Conservation (phyloP, 805 yeast species). For the Candida vartiovaarae region DNA sequence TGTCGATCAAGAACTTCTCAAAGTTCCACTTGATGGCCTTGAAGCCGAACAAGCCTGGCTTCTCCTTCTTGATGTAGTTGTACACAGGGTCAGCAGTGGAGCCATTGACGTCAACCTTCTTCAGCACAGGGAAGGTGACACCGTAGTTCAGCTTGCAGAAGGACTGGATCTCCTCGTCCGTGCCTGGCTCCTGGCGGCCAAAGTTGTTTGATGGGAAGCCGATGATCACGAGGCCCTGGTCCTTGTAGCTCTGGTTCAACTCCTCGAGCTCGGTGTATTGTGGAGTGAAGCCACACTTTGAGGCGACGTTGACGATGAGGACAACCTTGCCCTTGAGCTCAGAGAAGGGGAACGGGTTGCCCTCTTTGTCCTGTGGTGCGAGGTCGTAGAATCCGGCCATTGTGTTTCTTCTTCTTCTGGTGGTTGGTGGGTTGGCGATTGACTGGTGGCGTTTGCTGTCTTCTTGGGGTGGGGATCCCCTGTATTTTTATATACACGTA, state of each 20-base stretch:
- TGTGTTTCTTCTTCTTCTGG: not conserved
- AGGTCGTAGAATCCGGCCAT: conserved; percentile 64
- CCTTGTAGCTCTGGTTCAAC: conserved; percentile 59
- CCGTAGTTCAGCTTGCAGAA: conserved; percentile 84
- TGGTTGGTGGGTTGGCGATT: too few species aligned
- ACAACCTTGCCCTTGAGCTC: conserved; percentile 75
- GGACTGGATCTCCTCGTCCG: conserved; percentile 58
- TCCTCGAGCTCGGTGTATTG: conserved; percentile 71
- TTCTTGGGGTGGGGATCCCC: too few species aligned
- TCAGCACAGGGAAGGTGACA: conserved; percentile 83
- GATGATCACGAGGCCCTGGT: conserved; percentile 57
- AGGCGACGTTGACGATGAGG: conserved; percentile 79
- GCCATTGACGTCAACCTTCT: conserved; percentile 89
- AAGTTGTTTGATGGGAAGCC: conserved; percentile 94
- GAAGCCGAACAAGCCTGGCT: conserved; percentile 53
- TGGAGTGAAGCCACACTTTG: conserved; percentile 78
- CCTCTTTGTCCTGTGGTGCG: conserved; percentile 53
- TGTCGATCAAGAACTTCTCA: conserved; percentile 61
- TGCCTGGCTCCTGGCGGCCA: conserved; percentile 72
- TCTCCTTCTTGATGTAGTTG: conserved; percentile 63
- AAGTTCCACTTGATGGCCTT: conserved; percentile 74
- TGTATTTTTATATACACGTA: too few species aligned
- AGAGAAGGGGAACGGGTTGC: conserved; percentile 50
- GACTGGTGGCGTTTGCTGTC: too few species aligned
- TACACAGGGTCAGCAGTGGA: conserved; percentile 72